Conservation (phyloP, 345 rosid species). For the Salix udensis region DNA sequence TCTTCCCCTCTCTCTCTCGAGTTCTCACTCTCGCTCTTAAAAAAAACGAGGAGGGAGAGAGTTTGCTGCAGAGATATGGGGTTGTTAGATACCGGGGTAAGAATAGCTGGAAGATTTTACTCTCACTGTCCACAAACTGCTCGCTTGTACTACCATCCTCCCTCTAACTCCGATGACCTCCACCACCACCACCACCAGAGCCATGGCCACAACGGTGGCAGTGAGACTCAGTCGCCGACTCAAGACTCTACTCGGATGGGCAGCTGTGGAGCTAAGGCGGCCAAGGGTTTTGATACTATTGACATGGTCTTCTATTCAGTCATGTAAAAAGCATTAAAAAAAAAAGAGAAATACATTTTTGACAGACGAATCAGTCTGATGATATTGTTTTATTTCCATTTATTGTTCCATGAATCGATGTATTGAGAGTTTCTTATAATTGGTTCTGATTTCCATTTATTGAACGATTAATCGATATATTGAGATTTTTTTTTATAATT, state of each 20-base stretch:
- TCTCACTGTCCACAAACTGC: slow-evolving; percentile 68
- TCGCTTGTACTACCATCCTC: slow-evolving; percentile 56
- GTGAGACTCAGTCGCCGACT: background rate
- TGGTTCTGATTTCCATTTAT: background rate
- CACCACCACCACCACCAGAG: background rate
- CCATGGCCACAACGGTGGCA: background rate
- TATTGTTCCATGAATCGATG: background rate
- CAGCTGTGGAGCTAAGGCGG: slow-evolving; percentile 18
- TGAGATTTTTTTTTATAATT: background rate
- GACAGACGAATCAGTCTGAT: background rate
- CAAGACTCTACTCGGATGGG: background rate
- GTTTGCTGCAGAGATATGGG: slow-evolving; percentile 21
- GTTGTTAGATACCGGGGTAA: slow-evolving; percentile 40
- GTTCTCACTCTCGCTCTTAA: background rate
- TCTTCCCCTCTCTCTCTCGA: background rate
- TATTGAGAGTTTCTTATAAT: too few relatives aligned
- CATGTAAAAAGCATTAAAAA: slow-evolving; percentile 1
- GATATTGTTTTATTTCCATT: background rate
- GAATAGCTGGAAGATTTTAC: slow-evolving; percentile 51
- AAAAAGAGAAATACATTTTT: background rate
- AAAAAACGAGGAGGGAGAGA: too few relatives aligned
- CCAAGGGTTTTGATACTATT: slow-evolving; percentile 1
- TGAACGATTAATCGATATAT: background rate
- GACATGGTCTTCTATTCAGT: slow-evolving; percentile 28
- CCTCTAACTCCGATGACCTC: slow-evolving; percentile 26